Base-by-base conservation (phyloP, 148 eudicot genomes). In the Drosera capensis region DNA sequence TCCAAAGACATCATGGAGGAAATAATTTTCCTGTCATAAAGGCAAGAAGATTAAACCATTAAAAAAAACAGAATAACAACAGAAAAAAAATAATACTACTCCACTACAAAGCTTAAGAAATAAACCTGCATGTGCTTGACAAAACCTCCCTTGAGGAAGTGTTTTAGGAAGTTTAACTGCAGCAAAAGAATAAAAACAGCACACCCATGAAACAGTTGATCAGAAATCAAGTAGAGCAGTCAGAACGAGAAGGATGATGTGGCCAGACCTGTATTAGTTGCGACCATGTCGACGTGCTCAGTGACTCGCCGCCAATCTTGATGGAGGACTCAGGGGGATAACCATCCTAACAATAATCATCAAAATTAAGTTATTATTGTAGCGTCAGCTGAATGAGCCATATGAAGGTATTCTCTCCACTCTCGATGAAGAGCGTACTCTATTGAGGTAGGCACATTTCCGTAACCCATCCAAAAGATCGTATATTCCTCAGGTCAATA, bases 71-170 rank as follows among this genome's bases (percentile, higher is more conserved):
- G 37, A 1, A 31, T 3, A 20, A 25, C 1, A 14, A 36, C 19
- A 21, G 0, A 13, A 7, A 41, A 23, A 0, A 31, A 9, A 17
- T 6, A 6, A 6, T 5, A 28, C 31, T 5, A 28, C 31, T 28
- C 31, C 31, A 5, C 31, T 28, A 6, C 11, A 6, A 5, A n/a
- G n/a, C n/a, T n/a, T 11, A 26, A 14, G 40, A 43, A 57, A 42
- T 65, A 20, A 44, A 82, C 96, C 94, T 67, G 88, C 94, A 87
- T 80, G 41, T 88, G 96, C 67, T 75, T 83, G 39, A 80, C 75
- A 49, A 88, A 88, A 40, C 92, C 96, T 64, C 92, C 86, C 8
- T 63, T 72, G 39, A 88, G 92, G 34, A 72, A 78, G 68, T 75
- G 92, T 73, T 73, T 88, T 5, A 83, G 40, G 28, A 82, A 83